Evolutionary conservation across 2,329 filamentous ascomycete genomes (phyloP), one percentile per base, ranked within the genome.

Genomic region (Botrytis fabae): DNA sequence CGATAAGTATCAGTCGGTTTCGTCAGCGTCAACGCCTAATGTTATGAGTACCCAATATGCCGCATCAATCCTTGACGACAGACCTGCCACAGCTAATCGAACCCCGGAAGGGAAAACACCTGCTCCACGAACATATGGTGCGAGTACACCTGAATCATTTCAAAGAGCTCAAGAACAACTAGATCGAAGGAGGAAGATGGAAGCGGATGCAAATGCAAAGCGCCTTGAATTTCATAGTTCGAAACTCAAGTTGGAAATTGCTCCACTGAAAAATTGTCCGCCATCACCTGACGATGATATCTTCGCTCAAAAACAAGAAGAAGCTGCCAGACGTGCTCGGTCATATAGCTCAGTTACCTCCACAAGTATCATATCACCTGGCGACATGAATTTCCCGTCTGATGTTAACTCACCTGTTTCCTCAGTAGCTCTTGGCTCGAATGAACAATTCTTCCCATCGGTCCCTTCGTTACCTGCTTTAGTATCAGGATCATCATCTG

Each of bases 381-480:
- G 65, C 18, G 65, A 68, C 14, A 69, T 75, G n/a, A 72, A 63
- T 12, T 74, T 63, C 12, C 73, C 62, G 40, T 65, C 68, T 14
- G 68, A 75, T 28, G 60, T 76, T 22, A 79, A 78, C 38, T 79
- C 78, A 73, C 81, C 70, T n/a, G 79, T 82, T 1, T 83, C 84
- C 5, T 85, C 86, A 9, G 83, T 85, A 14, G 86, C 86, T 77
- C 78, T 86, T 25, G 83, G 83, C 4, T 90, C 78, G 22, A 75
- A 73, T 22, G 79, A 79, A 48, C 78, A 79, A 66, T 74, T 77
- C 42, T 80, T 90, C 79, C 88, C 87, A 72, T 91, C 89, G 4
- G 89, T 91, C 70, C 89, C 89, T 0, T 91, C 89, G 8, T 81
- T 91, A 4, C 89, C 89, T 18, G 89, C 89, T 10, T 82, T 91